Evolutionary conservation across 352 stramenopile species (phyloP), one percentile per base, ranked within the genome.

Genomic region (Phytophthora fragariaefolia): DNA sequence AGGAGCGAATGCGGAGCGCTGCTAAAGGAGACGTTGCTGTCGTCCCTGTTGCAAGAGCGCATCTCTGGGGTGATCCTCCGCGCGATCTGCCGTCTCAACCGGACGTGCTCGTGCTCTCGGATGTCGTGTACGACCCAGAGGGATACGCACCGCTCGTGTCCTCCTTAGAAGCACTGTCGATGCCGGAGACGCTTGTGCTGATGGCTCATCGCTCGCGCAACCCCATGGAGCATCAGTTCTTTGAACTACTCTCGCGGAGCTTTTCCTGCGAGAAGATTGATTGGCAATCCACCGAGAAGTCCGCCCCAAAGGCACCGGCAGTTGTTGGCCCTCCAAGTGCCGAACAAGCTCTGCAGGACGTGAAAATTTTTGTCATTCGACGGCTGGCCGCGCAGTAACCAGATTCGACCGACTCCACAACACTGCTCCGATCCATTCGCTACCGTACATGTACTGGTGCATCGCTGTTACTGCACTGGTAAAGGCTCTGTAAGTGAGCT

Each of bases 221-320:
- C 68, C 84, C 86, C 1, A 89, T 89, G 79, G 86, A 95, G 60
- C 76, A 93, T 43, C 69, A 93, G 52, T 93, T 95, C 62, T 95
- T 95, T 73, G 73, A 87, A 30, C 58, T 88, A 40, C 57, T 94
- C 24, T 73, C 63, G 9, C 42, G 66, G 28, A 61, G 54, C 22
- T 92, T 91, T 49, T 47, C 69, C 40, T 83, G 65, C 73, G 59
- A 82, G 58, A 69, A 74, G 26, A 67, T 87, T 6, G 72, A 90
- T 55, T 92, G 75, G 77, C 58, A 60, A 63, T 63, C 47, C 47
- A 67, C 60, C 55, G 61, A 70, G 40, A 58, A 67, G 10, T 40
- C 48, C 51, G 42, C 45, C 38, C 58, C 46, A 36, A 63, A 70
- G 66, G 46, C 30, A 32, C 15, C 48, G 43, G 4, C 46, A 67